Base-by-base conservation (phyloP, 306 rosid species). In the Trichosanthes truncata region DNA sequence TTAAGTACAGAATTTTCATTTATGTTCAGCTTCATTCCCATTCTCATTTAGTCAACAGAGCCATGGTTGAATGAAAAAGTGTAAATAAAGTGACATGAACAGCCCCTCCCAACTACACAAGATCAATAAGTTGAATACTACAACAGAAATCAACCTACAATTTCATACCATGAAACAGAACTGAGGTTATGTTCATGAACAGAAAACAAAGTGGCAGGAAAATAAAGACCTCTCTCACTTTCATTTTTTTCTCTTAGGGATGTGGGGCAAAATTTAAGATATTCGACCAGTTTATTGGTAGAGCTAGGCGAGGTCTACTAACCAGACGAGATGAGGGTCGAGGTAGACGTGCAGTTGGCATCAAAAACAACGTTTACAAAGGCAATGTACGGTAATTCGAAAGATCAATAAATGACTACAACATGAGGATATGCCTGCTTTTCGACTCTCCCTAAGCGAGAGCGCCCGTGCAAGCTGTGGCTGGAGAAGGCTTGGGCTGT, bases 391-490 rank as follows among this genome's bases (percentile, higher is more conserved):
- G 29, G 45, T 26, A 4, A 18, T 49, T 51, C 11, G 3, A 48
- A 73, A 8, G 78, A 48, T 73, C 43, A 48, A 15, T 38, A 45
- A 48, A 45, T 14, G 14, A 48, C 60, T 73, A 14, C 60, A 73
- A 8, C 25, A 12, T 3, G 59, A 49, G 17, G 62, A 31, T 26
- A 29, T 51, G 61, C 48, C 62, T 49, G 78, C 46, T 74, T 51
- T 31, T 33, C 31, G 11, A 48, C 31, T 23, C 55, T 26, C 62
- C 57, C 85, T 87, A 95, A 62, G 93, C 97, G 75, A 91, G 84
- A 26, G 96, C 96, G 81, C 94, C 94, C 5, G 87, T 85, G 80
- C 94, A 92, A 36, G 96, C 97, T 7, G 94, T 89, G 56, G 83
- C 91, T 9, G 98, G 96, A 83, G 89, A 78, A 80, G 77, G 83